Conservation (phyloP, 805 yeast species). For the Zygosaccharomyces rouxii region DNA sequence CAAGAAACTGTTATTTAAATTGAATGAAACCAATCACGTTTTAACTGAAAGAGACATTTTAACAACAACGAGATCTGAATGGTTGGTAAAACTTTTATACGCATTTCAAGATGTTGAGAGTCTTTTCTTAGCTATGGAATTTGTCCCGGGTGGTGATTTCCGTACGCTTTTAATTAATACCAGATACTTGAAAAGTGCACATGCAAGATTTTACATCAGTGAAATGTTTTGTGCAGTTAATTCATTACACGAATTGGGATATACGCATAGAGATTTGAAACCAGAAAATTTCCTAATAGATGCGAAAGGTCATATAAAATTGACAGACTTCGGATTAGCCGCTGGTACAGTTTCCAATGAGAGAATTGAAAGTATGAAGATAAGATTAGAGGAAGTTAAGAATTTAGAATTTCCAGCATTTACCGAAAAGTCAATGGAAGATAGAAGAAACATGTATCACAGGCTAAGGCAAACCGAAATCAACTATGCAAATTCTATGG, state of each 20-base stretch:
- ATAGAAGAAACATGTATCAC: conserved; percentile 82
- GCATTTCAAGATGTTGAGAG: conserved; percentile 92
- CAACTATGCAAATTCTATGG: conserved; percentile 89
- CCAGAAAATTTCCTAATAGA: conserved; percentile 93
- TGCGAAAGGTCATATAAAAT: conserved; percentile 83
- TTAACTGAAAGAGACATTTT: conserved; percentile 93
- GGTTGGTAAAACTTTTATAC: conserved; percentile 90
- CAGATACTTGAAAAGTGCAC: conserved; percentile 87
- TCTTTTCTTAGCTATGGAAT: conserved; percentile 95
- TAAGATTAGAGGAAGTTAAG: conserved; percentile 63
- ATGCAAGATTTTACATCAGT: conserved; percentile 88
- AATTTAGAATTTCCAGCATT: conserved; percentile 63
- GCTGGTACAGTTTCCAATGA: conserved; percentile 93
- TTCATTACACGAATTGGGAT: conserved; percentile 89
- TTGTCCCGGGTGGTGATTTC: conserved; percentile 99
- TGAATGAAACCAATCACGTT: conserved; percentile 94
- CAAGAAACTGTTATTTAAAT: conserved; percentile 76
- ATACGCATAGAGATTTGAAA: conserved; percentile 93
- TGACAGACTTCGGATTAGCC: conserved; percentile 95
- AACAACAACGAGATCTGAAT: conserved; percentile 91
- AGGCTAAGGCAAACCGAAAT: conserved; percentile 69
- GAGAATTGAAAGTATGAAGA: conserved; percentile 87
- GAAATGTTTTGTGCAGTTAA: conserved; percentile 96
- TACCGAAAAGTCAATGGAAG: conserved; percentile 68
- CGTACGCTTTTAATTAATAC: conserved; percentile 91